These are phyloP conservation scores for Chrysophaeum taylorii DNA, from an alignment of 352 stramenopile species.

Conservation along the genomic window DNA sequence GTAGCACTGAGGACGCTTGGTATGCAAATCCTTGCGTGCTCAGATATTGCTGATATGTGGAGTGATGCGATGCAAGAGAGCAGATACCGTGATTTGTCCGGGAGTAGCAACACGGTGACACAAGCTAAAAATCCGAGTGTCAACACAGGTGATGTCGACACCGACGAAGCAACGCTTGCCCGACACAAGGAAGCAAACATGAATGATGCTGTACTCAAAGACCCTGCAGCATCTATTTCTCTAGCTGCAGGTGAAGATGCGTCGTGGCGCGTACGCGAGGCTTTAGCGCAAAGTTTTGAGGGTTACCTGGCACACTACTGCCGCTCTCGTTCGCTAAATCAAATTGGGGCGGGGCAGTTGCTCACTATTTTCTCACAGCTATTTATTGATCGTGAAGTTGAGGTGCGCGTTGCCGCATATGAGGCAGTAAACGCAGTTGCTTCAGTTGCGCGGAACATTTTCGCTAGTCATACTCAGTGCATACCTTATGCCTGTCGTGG, in stretches of 20 bases:
- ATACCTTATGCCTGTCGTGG: too few species aligned
- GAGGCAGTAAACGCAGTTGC: not conserved
- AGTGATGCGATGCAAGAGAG: too few species aligned
- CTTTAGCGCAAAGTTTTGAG: not conserved
- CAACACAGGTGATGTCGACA: not conserved
- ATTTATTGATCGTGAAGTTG: not conserved
- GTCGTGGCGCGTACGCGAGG: conserved; percentile 7
- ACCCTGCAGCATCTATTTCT: not conserved
- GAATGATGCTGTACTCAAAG: not conserved
- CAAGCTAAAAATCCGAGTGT: too few species aligned
- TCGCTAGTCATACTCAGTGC: too few species aligned
- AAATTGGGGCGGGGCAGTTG: not conserved
- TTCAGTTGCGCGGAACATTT: too few species aligned
- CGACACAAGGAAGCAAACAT: not conserved
- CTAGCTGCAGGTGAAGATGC: not conserved
- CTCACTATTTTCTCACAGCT: not conserved
- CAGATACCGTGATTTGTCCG: too few species aligned
- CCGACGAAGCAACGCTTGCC: not conserved
- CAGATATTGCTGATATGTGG: too few species aligned
- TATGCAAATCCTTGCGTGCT: too few species aligned
- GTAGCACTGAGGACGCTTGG: too few species aligned
- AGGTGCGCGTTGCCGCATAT: not conserved
- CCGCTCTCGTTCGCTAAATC: too few species aligned
- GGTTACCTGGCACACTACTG: not conserved
- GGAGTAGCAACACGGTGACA: too few species aligned